These are phyloP conservation scores for Euphorbia pulcherrima DNA, from an alignment of 345 rosid species.

Conservation along the genomic window DNA sequence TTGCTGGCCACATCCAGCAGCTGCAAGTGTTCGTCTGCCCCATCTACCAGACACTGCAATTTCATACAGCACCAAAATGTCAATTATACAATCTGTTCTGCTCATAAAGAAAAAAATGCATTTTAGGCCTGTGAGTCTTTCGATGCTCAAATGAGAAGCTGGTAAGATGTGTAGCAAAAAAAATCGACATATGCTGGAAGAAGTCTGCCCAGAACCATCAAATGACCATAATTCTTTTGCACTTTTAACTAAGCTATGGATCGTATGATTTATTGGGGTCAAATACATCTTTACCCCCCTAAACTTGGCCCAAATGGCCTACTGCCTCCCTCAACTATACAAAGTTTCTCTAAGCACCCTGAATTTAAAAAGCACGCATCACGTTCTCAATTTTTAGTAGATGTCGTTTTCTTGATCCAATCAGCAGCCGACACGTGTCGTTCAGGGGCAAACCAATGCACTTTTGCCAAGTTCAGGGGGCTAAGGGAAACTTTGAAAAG, in stretches of 20 bases:
- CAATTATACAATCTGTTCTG: not conserved
- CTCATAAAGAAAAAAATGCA: not conserved
- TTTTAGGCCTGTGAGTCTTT: too few relatives aligned
- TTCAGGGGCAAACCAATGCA: too few relatives aligned
- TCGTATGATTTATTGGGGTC: not conserved
- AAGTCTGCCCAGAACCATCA: not conserved
- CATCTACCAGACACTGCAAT: slow-evolving; percentile 80
- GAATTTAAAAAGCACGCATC: too few relatives aligned
- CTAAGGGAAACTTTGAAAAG: too few relatives aligned
- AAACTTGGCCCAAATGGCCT: too few relatives aligned
- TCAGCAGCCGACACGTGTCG: too few relatives aligned
- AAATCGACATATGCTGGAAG: not conserved
- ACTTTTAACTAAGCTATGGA: not conserved
- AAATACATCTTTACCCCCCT: too few relatives aligned
- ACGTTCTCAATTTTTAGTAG: too few relatives aligned
- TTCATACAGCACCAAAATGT: slow-evolving; percentile 3
- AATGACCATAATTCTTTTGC: not conserved
- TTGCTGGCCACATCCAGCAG: slow-evolving; percentile 74
- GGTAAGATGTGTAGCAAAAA: not conserved
- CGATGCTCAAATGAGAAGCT: not conserved
- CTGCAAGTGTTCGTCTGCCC: slow-evolving; percentile 96
- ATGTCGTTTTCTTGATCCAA: too few relatives aligned
- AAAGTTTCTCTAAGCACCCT: too few relatives aligned
- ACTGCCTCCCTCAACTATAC: too few relatives aligned
- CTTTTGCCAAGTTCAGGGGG: too few relatives aligned